Evolutionary conservation across 1,284 basidiomycete species (phyloP), one percentile per base, ranked within the genome.

Genomic region (Cutaneotrichosporon sp.): DNA sequence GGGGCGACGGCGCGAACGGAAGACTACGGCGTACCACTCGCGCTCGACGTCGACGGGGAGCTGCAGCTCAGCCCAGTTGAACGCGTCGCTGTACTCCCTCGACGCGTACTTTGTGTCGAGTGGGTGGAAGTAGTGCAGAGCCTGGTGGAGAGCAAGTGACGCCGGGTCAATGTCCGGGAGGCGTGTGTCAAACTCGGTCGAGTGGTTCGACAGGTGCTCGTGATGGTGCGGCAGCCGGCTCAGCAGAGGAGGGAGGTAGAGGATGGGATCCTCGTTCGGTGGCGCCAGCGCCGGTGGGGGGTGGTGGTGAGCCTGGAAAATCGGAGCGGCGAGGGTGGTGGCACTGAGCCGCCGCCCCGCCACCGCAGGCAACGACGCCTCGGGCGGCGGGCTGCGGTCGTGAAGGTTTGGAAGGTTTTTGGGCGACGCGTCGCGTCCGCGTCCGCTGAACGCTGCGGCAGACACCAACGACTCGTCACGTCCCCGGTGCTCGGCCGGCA

Each of bases 21-120:
- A 94, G 10, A 84, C 88, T 18, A 94, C 91, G 54, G 84, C 85
- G 69, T 92, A 94, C 88, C 89, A 91, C 61, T 91, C 88, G 48
- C 87, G 77, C 61, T 64, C 59, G 34, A 63, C 58, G 2, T 63
- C 52, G 26, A 52, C 49, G 1, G 67, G 64, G 3, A 73, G 62
- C 14, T 45, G 62, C 1, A 96, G 76, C 42, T 86, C 80, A n/a
- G 73, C 64, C 90, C 90, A 96, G 69, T 93, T 94, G 79, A 94
- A 96, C 0, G 87, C 86, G 33, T 83, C 77, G 1, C 76, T 73
- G 64, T 92, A 94, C 4, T 83, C 77, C 3, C 72, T 73, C 14
- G 62, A 65, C 0, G 89, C 84, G 59, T 93, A 93, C 35, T 83
- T 70, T 0, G 73, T 66, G 1, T 80, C 79, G 4, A 81, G 43